These are phyloP conservation scores for Xylaria nigripes DNA, from an alignment of 495 filamentous ascomycete species.

Conservation along the genomic window DNA sequence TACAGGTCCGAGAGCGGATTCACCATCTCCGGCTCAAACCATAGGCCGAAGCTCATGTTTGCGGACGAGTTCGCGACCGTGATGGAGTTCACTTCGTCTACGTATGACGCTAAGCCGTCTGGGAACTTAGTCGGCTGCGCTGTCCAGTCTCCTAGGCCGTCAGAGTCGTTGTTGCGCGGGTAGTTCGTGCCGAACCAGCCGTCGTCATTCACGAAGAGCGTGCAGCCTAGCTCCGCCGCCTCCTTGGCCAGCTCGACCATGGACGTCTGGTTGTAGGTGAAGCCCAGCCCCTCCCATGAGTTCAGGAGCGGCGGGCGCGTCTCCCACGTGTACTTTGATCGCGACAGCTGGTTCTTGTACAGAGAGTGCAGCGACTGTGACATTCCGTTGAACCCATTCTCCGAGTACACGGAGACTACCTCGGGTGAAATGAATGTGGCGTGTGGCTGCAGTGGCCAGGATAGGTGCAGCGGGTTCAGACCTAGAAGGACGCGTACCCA, in stretches of 20 bases:
- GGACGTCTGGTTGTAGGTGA: slow-evolving; percentile 39
- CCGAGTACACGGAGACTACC: slow-evolving; percentile 45
- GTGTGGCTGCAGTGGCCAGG: slow-evolving; percentile 37
- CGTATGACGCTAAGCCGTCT: slow-evolving; percentile 37
- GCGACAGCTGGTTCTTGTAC: slow-evolving; percentile 48
- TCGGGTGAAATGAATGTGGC: slow-evolving; percentile 46
- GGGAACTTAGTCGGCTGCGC: slow-evolving; percentile 47
- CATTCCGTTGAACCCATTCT: slow-evolving; percentile 46
- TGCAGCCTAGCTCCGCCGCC: slow-evolving; percentile 42
- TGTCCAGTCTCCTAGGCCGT: slow-evolving; percentile 48
- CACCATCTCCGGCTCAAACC: slow-evolving; percentile 54
- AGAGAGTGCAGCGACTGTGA: slow-evolving; percentile 45
- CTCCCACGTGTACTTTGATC: slow-evolving; percentile 40
- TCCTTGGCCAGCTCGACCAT: slow-evolving; percentile 42
- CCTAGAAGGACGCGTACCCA: slow-evolving; percentile 44
- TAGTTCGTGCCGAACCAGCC: slow-evolving; percentile 52
- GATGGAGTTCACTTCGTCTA: slow-evolving; percentile 37
- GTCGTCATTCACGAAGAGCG: slow-evolving; percentile 49
- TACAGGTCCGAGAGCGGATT: slow-evolving; percentile 48
- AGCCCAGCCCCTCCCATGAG: slow-evolving; percentile 50
- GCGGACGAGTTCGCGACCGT: slow-evolving; percentile 33
- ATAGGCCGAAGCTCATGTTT: slow-evolving; percentile 45
- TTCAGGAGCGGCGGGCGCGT: slow-evolving; percentile 46
- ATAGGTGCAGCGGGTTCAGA: slow-evolving; percentile 44
- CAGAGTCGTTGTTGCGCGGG: slow-evolving; percentile 39